Base-by-base conservation (phyloP, 345 rosid genomes). In the Salix udensis region DNA sequence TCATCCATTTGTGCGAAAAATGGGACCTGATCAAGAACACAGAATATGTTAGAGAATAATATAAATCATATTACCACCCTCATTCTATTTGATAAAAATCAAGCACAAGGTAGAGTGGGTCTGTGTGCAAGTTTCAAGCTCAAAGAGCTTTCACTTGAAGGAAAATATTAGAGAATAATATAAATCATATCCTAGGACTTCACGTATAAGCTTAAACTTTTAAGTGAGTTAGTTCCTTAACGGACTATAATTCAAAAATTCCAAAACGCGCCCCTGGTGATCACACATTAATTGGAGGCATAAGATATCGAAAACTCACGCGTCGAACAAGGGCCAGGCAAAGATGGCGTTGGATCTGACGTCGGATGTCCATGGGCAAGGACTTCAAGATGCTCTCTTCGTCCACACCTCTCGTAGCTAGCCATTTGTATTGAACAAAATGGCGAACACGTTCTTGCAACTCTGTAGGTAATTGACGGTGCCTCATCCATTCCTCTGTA, bases 401-500 rank as follows among this genome's bases (percentile, higher is more conserved):
- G 62, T 92, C 83, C 62, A 96, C 99, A 16, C 99, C 99, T 84
- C 99, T 79, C 1, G 97, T 91, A 60, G 99, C 92, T 66, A 92
- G 91, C 97, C 99, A 96, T 83, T 96, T 92, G 79, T 91, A 91
- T 72, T 93, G 99, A 34, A 87, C 87, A 61, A 88, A 96, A 44
- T 85, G 87, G 40, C 87, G 92, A 31, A 96, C 91, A 23, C 96
- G 90, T 76, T 96, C 98, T 73, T 87, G 92, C 75, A 96, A 86
- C 64, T 84, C 89, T 6, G 82, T 87, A 37, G 97, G 97, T 80
- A 96, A 75, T 75, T 96, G 99, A 7, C 99, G 91, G 83, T 91
- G 98, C 77, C 95, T 86, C 99, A 92, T 96, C 98, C 98, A 91
- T 79, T 93, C 98, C 83, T 96, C 98, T 62, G 95, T 91, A 80